Conservation (phyloP, 768 basidiomycete species). For the Tulasnella sp. region DNA sequence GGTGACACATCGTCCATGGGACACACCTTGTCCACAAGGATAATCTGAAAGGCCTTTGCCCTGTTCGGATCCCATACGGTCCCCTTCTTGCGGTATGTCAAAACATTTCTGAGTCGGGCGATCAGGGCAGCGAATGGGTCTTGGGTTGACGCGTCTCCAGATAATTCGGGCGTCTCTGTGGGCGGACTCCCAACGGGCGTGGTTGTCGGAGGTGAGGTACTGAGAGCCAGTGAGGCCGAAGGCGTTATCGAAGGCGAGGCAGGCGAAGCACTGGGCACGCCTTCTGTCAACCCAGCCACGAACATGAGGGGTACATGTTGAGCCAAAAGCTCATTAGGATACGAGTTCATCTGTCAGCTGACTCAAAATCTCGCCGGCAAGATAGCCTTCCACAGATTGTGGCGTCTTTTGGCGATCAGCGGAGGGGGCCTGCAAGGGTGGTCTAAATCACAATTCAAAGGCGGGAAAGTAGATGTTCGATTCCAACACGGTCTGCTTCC, state of each 20-base stretch:
- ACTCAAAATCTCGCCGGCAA: no score
- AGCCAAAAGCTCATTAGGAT: constrained; percentile 77
- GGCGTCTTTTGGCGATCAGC: no score
- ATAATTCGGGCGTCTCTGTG: no score
- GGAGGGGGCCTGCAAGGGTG: no score
- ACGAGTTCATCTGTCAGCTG: constrained; percentile 92
- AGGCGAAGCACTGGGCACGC: neutral
- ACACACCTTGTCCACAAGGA: constrained; percentile 68
- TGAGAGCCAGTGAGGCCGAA: constrained; percentile 19
- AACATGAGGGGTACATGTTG: constrained; percentile 92
- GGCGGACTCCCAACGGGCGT: constrained; percentile 23
- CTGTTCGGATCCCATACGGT: constrained; percentile 26
- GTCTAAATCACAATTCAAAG: no score
- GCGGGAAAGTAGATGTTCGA: no score
- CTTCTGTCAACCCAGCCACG: constrained; percentile 56
- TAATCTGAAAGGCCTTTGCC: constrained; percentile 50
- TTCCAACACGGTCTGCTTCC: no score
- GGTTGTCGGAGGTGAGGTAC: constrained; percentile 22
- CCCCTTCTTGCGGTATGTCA: constrained; percentile 29
- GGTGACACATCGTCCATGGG: neutral
- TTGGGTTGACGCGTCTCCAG: constrained; percentile 24
- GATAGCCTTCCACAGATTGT: no score
- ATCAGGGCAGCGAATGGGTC: constrained; percentile 53
- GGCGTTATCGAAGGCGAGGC: neutral
- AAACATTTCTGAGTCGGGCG: constrained; percentile 51